phyloP scores from a whole-genome alignment of 108 stramenopile genomes.

The Seminavis robusta region DNA sequence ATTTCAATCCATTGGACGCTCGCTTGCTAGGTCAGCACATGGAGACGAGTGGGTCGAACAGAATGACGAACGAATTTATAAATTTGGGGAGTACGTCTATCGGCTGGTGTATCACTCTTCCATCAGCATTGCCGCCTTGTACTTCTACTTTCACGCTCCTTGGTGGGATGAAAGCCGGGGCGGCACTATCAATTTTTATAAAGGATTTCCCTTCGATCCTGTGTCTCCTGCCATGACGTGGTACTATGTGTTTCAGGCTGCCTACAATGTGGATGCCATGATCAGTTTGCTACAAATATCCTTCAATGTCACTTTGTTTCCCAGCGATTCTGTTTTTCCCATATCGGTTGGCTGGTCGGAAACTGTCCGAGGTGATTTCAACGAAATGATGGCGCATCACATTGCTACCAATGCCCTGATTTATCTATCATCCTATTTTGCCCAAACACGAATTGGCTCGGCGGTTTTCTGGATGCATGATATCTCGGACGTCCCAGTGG shows the following conservation, averaged over 20 bases:
- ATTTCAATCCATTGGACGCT: constrained; percentile 58
- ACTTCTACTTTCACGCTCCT: constrained; percentile 65
- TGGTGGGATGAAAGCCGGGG: constrained; percentile 25
- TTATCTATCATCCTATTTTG: constrained; percentile 55
- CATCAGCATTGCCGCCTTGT: constrained; percentile 55
- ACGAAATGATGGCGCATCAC: constrained; percentile 89
- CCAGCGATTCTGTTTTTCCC: not conserved
- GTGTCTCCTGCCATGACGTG: constrained; percentile 77
- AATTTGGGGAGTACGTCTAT: constrained; percentile 90
- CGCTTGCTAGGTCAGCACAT: constrained; percentile 52
- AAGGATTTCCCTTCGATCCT: constrained; percentile 59
- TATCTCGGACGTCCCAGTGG: constrained; percentile 82
- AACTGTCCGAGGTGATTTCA: constrained; percentile 80
- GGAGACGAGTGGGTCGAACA: constrained; percentile 57
- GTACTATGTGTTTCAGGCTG: constrained; percentile 82
- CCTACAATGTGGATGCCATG: constrained; percentile 86
- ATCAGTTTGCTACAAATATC: constrained; percentile 59
- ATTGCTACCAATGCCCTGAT: constrained; percentile 75
- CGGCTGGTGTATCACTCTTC: constrained; percentile 68
- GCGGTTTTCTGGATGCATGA: constrained; percentile 87
- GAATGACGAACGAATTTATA: constrained; percentile 62
- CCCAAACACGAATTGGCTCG: constrained; percentile 64
- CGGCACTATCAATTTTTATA: constrained; percentile 46
- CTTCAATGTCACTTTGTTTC: constrained; percentile 30
- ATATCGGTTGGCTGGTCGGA: constrained; percentile 56